Evolutionary conservation across 2,329 filamentous ascomycete species (phyloP), one percentile per base, ranked within the genome.

Genomic region (Arthrobotrys iridis): DNA sequence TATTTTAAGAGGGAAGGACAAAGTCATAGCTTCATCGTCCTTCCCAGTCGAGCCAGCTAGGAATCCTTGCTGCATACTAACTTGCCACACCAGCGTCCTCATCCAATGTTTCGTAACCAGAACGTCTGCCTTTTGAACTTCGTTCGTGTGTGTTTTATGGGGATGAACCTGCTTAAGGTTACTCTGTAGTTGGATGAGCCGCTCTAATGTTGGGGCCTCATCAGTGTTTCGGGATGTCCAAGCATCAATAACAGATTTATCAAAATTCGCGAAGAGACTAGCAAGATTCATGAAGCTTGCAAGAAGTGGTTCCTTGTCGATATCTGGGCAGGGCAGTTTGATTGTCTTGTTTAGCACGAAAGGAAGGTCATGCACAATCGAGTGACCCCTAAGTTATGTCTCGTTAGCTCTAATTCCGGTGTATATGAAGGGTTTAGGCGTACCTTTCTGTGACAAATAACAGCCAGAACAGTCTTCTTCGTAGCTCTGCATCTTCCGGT

Each of bases 61-160:
- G 15, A 67, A 75, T 3, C 71, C 71, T 50, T 75, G 71, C 46
- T 68, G 62, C 71, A 75, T 75, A 11, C 62, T 68, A 11, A 75
- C 71, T 40, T 75, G 71, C 71, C 71, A 75, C 8, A 75, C 57
- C 13, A 75, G n/a, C 4, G 71, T 75, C 20, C 71, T 67, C 71
- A 75, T 75, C 71, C 71, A 75, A 33, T 75, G 71, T n/a, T 75
- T 75, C 10, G 71, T 75, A 33, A 75, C 64, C 15, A 75, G 28
- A 2, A 75, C 64, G 30, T 75, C 71, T 4, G 71, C 64, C 13
- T 75, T 75, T 24, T 75, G 71, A 6, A 68, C 64, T 24, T 75
- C 71, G 24, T 75, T 75, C 13, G 64, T 75, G 28, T 67, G 62
- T 18, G 57, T 63, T 57, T 75, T 63, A 28, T 75, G 62, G 13